Evolutionary conservation across 2,329 filamentous ascomycete genomes (phyloP), one percentile per base, ranked within the genome.

Genomic region (Xylaria digitata): DNA sequence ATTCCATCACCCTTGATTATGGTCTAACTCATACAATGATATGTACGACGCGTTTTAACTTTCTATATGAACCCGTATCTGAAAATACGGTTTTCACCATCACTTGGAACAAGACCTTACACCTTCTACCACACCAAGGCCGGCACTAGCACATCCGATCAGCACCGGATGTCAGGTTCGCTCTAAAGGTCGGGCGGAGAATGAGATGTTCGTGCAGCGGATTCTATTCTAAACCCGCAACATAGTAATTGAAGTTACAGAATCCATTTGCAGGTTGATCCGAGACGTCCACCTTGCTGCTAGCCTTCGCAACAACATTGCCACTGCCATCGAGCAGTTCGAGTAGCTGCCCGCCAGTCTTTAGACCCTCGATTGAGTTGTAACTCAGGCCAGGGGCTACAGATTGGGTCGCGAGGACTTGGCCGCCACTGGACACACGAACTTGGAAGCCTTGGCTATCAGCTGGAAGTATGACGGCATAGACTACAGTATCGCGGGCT

Each of bases 201-300:
- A 13, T 6, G 34, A 53, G 19, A 19, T 15, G 17, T 21, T 15
- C 26, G 21, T 17, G 15, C 30, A 17, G 43, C 9, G 15, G 9
- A 30, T 53, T 13, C 58, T 57, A 76, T 43, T 71, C 32, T 54
- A 76, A 59, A 4, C 71, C 74, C 17, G 67, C 69, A 13, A 77
- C 76, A 40, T 75, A 72, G 57, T 76, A 77, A 48, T 77, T 78
- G 34, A 73, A 77, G 61, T 77, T 74, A 57, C 75, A 78, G 53
- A 77, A 71, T 8, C 71, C 71, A 49, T 73, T 48, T n/a, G 68
- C 61, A 6, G 73, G 67, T 7, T 60, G 53, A n/a, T 72, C 70
- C 17, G 66, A 57, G n/a, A 76, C 75, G 46, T 76, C 71, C n/a
- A 68, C 68, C 30, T 62, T 60, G 15, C 72, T 67, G 9, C 1